phyloP scores from a whole-genome alignment of 2,329 filamentous ascomycete genomes.

The Xylariaceae sp. region DNA sequence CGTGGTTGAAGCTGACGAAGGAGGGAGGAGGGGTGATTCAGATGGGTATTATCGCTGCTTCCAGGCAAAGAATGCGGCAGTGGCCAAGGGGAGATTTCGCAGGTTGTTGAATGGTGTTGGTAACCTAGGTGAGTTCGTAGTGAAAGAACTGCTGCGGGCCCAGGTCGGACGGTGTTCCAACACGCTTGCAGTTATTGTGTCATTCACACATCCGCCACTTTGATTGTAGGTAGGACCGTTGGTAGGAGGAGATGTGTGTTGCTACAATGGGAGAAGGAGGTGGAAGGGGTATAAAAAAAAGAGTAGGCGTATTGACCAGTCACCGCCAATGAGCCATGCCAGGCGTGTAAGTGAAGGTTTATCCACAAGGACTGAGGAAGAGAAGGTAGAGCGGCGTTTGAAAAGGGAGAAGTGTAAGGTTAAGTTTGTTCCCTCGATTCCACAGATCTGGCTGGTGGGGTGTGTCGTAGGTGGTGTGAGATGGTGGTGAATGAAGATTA shows the following conservation, averaged over 20 bases:
- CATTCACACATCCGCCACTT: slow-evolving; percentile 1
- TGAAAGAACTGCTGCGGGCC: neutral
- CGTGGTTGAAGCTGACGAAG: slow-evolving; percentile 3
- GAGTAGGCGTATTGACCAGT: slow-evolving; percentile 8
- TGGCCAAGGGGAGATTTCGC: neutral
- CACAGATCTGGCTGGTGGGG: slow-evolving; percentile 13
- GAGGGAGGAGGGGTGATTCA: slow-evolving; percentile 3
- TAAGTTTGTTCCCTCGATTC: slow-evolving; percentile 13
- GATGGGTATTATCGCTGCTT: slow-evolving; percentile 4
- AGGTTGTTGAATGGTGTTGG: neutral
- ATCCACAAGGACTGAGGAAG: slow-evolving; percentile 3
- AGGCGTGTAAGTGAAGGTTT: slow-evolving; percentile 8
- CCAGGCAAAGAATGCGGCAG: neutral
- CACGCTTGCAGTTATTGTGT: neutral
- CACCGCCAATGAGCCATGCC: slow-evolving; percentile 24
- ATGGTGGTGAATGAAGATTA: neutral
- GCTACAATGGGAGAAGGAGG: slow-evolving; percentile 10
- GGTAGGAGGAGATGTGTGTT: slow-evolving; percentile 6
- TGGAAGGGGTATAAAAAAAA: no score
- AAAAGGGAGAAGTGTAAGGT: slow-evolving; percentile 1
- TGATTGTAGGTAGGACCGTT: slow-evolving; percentile 2
- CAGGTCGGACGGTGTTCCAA: neutral
- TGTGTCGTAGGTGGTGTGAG: neutral
- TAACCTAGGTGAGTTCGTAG: neutral
- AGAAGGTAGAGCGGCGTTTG: neutral